These are phyloP conservation scores for Periconia sp. DNA, from an alignment of 2,329 filamentous ascomycete genomes.

Conservation along the genomic window DNA sequence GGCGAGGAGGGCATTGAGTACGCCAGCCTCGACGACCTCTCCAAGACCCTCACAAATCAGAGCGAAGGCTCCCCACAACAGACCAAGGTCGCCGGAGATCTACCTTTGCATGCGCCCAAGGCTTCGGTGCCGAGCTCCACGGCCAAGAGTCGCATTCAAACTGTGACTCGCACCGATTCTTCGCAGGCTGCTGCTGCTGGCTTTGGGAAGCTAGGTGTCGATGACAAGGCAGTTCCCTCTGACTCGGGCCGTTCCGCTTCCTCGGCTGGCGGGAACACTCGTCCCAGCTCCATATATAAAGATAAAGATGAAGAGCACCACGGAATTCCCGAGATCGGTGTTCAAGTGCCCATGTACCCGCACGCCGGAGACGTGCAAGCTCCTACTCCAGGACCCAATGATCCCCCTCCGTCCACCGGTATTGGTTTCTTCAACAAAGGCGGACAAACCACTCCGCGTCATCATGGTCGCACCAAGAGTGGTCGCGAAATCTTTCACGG, in stretches of 20 bases:
- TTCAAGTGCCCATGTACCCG: conserved; percentile 90
- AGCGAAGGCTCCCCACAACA: conserved; percentile 61
- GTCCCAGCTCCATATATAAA: conserved; percentile 58
- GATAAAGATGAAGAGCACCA: conserved; percentile 67
- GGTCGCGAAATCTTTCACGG: conserved; percentile 67
- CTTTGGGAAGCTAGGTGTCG: conserved; percentile 62
- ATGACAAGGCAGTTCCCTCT: conserved; percentile 27
- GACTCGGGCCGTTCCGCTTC: conserved; percentile 36
- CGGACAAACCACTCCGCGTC: conserved; percentile 58
- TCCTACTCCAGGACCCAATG: conserved; percentile 72
- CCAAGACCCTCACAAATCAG: conserved; percentile 34
- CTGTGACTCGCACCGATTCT: conserved; percentile 91
- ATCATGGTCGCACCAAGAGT: conserved; percentile 68
- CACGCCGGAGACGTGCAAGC: conserved; percentile 95
- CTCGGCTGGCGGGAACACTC: conserved; percentile 39
- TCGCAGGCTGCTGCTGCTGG: conserved; percentile 81
- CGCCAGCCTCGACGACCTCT: conserved; percentile 59
- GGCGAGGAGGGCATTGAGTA: conserved; percentile 93
- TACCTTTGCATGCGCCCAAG: conserved; percentile 86
- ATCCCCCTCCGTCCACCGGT: conserved; percentile 38
- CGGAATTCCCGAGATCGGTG: conserved; percentile 89
- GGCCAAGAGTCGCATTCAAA: conserved; percentile 79
- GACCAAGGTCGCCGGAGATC: conserved; percentile 74
- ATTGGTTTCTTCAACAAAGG: conserved; percentile 58
- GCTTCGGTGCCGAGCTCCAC: conserved; percentile 80